A percentile compares a stretch with the other conserved stretches of the same genome.
These are phyloP conservation scores for Eucalyptus rudis DNA, from an alignment of 345 rosid genomes.

Conservation along the genomic window DNA sequence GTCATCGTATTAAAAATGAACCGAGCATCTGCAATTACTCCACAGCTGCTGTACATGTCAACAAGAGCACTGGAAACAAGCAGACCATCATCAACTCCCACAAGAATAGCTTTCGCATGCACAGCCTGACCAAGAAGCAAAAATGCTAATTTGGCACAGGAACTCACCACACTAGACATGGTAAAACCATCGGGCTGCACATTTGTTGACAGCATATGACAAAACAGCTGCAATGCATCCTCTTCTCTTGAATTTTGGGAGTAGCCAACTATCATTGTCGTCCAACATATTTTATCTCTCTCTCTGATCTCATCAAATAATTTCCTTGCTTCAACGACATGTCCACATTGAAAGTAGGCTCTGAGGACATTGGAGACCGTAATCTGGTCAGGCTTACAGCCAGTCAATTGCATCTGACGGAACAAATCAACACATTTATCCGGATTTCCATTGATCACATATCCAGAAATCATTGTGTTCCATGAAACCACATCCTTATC, in stretches of 20 bases:
- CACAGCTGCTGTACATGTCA: slow-evolving; percentile 53
- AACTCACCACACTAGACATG: slow-evolving; percentile 34
- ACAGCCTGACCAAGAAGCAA: slow-evolving; percentile 31
- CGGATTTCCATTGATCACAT: slow-evolving; percentile 24
- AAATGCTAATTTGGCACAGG: slow-evolving; percentile 44
- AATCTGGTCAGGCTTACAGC: slow-evolving; percentile 36
- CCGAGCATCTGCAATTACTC: slow-evolving; percentile 28
- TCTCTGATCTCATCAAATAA: slow-evolving; percentile 17
- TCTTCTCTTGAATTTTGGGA: slow-evolving; percentile 45
- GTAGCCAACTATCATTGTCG: slow-evolving; percentile 43
- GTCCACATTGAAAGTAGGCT: slow-evolving; percentile 24
- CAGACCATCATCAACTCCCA: slow-evolving; percentile 28
- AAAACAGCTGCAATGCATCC: slow-evolving; percentile 31
- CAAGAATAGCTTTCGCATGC: slow-evolving; percentile 31
- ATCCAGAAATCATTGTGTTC: slow-evolving; percentile 46
- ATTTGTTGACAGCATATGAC: slow-evolving; percentile 22
- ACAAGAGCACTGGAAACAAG: slow-evolving; percentile 45
- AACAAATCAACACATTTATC: slow-evolving; percentile 37
- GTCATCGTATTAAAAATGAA: slow-evolving; percentile 23
- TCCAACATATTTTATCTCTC: slow-evolving; percentile 53
- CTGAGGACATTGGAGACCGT: slow-evolving; percentile 33
- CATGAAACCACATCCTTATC: slow-evolving; percentile 33
- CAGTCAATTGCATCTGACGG: slow-evolving; percentile 17
- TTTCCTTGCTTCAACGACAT: slow-evolving; percentile 13
- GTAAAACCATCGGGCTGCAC: slow-evolving; percentile 31